These are phyloP conservation scores for Crithidia fasciculata DNA, from an alignment of 208 protist genomes.

Conservation along the genomic window DNA sequence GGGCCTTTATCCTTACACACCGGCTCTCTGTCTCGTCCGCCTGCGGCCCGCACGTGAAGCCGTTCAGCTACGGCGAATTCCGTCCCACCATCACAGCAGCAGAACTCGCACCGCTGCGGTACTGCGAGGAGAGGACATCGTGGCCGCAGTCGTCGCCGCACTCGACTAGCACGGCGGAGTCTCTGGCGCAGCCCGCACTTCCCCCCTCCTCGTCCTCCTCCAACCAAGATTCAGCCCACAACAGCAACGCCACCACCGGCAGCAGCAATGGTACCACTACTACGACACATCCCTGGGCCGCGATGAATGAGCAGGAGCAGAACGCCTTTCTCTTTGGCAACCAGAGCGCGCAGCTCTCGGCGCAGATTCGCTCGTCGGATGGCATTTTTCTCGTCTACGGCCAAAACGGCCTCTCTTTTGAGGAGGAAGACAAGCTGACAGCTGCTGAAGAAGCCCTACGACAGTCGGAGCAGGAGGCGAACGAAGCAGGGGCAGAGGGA, in stretches of 20 bases:
- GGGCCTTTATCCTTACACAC: conserved; percentile 38
- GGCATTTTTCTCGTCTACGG: conserved; percentile 39
- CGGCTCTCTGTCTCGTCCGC: conserved; percentile 24
- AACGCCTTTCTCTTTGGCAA: conserved; percentile 46
- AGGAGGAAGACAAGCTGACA: conserved; percentile 14
- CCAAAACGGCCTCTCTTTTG: conserved; percentile 15
- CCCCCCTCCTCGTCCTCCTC: background rate
- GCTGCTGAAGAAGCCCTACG: conserved; percentile 9
- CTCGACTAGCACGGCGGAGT: background rate
- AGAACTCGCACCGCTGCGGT: conserved; percentile 46
- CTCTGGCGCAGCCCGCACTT: background rate
- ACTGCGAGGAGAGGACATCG: conserved; percentile 17
- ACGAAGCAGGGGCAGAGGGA: background rate
- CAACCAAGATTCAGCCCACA: background rate
- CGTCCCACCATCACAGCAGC: conserved; percentile 39
- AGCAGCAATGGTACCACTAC: background rate
- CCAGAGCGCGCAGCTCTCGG: conserved; percentile 20
- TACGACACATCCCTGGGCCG: background rate
- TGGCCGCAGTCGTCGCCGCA: background rate
- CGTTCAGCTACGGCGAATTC: conserved; percentile 74
- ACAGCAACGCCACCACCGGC: background rate
- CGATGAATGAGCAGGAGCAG: conserved; percentile 42
- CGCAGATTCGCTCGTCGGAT: conserved; percentile 2
- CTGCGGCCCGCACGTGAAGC: conserved; percentile 57
- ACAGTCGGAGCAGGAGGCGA: background rate